Evolutionary conservation across 2,329 filamentous ascomycete genomes (phyloP), one percentile per base, ranked within the genome.

Genomic region (Intubia oerlemansii): DNA sequence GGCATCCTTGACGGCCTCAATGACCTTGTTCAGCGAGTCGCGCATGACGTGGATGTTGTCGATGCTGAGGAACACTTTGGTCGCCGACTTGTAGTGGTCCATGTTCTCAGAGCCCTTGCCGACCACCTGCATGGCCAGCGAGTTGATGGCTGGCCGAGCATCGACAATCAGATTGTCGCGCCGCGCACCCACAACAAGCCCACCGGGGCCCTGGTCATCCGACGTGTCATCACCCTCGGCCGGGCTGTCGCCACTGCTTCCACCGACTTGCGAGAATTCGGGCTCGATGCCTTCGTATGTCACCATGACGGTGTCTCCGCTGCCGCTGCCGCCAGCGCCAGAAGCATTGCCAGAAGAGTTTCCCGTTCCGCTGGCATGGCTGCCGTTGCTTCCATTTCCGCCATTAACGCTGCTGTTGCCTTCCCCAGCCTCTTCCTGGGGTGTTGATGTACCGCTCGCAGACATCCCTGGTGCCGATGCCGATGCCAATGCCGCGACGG

Each of bases 21-120:
- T 61, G 13, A 98, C 77, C 39, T 75, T 85, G 40, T 76, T 73
- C 19, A 98, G 58, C 2, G 85, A 95, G 36, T 77, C 76, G 32
- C 88, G 67, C 88, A 98, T 98, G 36, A 93, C 82, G 44, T 98
- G 88, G 34, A 98, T 95, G 46, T 98, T 98, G 48, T 90, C 85
- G 43, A 98, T 98, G 36, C 80, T 88, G 32, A 98, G 63, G 45
- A 90, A 98, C 17, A 76, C 75, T 50, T 93, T 92, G 34, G 74
- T 75, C 11, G 82, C 81, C 42, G 84, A 85, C 36, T 76, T 80
- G 54, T 98, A 98, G 50, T 92, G 77, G 38, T 92, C 80, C 79
- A 95, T 93, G 43, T 93, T 92, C 50, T 98, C 88, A 1, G 85
- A 92, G 3, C 88, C 88, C 47, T 84, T 71, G 6, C 88, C 88